A percentile compares a stretch with the other conserved stretches of the same genome.
Evolutionary conservation across 352 stramenopile genomes (phyloP).

Genomic region (Phytophthora palmivora): DNA sequence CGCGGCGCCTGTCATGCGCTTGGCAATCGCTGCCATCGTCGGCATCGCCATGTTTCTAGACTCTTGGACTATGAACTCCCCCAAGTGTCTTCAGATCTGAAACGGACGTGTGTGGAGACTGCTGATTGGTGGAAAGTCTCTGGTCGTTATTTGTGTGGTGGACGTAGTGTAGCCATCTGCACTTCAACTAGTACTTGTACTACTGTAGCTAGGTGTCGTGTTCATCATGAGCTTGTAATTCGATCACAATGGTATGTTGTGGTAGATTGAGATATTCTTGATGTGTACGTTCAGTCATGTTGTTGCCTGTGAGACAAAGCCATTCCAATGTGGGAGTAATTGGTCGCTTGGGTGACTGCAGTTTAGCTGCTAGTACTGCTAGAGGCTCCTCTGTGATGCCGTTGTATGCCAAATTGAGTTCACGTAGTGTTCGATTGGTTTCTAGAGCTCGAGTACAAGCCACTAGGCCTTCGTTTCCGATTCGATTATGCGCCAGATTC

Average conservation of each 20-base stretch:
- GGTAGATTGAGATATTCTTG: conserved; percentile 37
- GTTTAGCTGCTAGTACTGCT: conserved; percentile 49
- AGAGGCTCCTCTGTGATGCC: conserved; percentile 78
- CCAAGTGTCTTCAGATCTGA: conserved; percentile 14
- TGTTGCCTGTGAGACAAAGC: conserved; percentile 67
- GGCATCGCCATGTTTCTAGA: conserved; percentile 74
- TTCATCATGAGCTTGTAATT: conserved; percentile 47
- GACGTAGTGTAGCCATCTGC: no score
- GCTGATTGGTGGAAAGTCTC: conserved; percentile 22
- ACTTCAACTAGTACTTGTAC: no score
- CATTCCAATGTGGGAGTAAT: conserved; percentile 45
- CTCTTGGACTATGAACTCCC: not conserved
- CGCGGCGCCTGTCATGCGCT: conserved; percentile 89
- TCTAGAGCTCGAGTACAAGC: conserved; percentile 67
- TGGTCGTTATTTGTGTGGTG: no score
- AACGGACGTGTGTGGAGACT: conserved; percentile 20
- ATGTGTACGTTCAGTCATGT: conserved; percentile 65
- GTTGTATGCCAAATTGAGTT: conserved; percentile 83
- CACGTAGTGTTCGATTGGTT: conserved; percentile 54
- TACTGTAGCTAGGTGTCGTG: no score
- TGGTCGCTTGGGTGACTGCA: conserved; percentile 31
- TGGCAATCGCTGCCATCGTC: conserved; percentile 88
- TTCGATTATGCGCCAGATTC: conserved; percentile 70
- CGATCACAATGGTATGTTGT: conserved; percentile 41
- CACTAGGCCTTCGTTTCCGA: conserved; percentile 75